Conservation (phyloP, 768 basidiomycete species). For the Harrya chromipes region DNA sequence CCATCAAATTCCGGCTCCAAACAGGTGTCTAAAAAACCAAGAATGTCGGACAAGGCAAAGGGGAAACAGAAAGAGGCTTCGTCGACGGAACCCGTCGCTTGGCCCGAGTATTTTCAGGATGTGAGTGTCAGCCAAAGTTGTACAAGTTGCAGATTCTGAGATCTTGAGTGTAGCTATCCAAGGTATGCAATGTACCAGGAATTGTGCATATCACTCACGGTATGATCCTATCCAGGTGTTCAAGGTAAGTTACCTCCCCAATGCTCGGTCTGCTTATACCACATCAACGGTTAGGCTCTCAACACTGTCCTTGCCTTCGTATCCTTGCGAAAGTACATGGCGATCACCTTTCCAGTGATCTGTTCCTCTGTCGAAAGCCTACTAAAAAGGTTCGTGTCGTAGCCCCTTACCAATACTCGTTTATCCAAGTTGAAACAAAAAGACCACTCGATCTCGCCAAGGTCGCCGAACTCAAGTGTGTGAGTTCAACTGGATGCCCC, state of each 20-base stretch:
- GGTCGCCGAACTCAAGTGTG: slow-evolving; percentile 82
- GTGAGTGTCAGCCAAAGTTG: slow-evolving; percentile 25
- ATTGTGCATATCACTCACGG: not conserved
- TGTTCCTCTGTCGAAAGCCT: slow-evolving; percentile 78
- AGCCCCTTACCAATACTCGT: not conserved
- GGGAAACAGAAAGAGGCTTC: slow-evolving; percentile 16
- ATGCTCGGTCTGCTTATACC: not conserved
- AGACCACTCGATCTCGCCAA: slow-evolving; percentile 77
- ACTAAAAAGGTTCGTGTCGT: slow-evolving; percentile 54
- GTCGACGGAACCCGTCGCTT: slow-evolving; percentile 22
- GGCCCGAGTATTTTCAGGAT: slow-evolving; percentile 65
- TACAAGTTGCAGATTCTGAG: not conserved
- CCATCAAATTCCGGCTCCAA: not conserved
- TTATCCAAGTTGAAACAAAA: slow-evolving; percentile 4
- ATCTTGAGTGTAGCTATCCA: slow-evolving; percentile 46
- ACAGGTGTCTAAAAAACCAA: slow-evolving; percentile 14
- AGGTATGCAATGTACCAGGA: slow-evolving; percentile 37
- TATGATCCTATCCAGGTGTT: slow-evolving; percentile 34
- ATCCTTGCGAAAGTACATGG: slow-evolving; percentile 75
- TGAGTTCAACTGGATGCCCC: not conserved
- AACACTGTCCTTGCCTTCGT: slow-evolving; percentile 90
- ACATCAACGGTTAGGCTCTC: slow-evolving; percentile 52
- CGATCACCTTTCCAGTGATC: slow-evolving; percentile 74
- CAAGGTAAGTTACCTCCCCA: slow-evolving; percentile 32
- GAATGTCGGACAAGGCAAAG: slow-evolving; percentile 11